Base-by-base conservation (phyloP, 169 alveolate species). In the Plasmodium chabaudi region DNA sequence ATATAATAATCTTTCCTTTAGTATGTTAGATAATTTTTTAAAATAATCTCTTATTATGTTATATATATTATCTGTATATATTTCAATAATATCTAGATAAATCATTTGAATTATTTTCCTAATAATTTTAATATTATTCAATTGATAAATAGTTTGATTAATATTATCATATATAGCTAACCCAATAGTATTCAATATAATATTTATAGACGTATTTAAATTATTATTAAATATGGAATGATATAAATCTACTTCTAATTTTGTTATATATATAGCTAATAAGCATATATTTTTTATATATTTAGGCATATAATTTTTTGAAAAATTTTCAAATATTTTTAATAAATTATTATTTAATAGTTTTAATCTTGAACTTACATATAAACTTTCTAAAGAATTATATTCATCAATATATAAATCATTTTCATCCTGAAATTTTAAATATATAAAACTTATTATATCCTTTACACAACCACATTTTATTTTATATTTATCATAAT, bases 281-380 rank as follows among this genome's bases (percentile, higher is more conserved):
- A 86, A 25, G 17, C 87, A 86, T 5, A 70, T 9, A 60, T 71
- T 86, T 51, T 70, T 86, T 63, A 70, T 86, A 39, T 86, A 86
- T 53, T 86, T 86, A 53, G 87, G 71, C 6, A 86, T 59, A 34
- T 86, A 67, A 9, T 27, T 70, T 19, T 68, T 71, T 44, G 63
- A 61, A 5, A 86, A 72, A 39, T 21, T 39, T 9, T 86, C 73
- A 70, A 86, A 86, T 42, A 44, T 57, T 56, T 19, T 68, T 27
- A 86, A 13, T 3, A 86, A 63, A 86, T 86, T 86, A 86, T 72
- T 86, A 64, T 86, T 86, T 55, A 86, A 59, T 46, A 86, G n/a
- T 51, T 86, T 86, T 71, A 86, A 49, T 64, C 91, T 86, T 44
- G 91, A 69, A 60, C 87, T 86, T 2, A 53, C 64, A 56, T 86